phyloP scores from a whole-genome alignment of 2,329 filamentous ascomycete genomes.

The Epichloe sibirici region DNA sequence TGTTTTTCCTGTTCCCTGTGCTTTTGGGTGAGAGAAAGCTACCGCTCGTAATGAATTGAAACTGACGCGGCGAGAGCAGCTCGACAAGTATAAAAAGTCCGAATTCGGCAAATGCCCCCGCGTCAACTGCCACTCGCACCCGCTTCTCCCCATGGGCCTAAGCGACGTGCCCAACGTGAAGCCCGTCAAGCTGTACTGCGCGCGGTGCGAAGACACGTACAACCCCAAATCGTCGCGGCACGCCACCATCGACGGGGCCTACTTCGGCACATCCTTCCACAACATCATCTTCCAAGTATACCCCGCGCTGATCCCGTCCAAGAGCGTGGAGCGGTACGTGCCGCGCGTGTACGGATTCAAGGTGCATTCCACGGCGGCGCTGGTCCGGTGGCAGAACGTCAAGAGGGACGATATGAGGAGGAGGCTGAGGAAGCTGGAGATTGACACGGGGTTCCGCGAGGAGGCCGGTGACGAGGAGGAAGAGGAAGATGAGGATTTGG shows the following conservation, averaged over 20 bases:
- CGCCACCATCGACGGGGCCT: slow-evolving; percentile 89
- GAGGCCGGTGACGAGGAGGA: slow-evolving; percentile 55
- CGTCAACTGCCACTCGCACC: slow-evolving; percentile 87
- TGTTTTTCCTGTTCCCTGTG: background rate
- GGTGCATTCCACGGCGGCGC: slow-evolving; percentile 77
- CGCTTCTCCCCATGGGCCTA: slow-evolving; percentile 87
- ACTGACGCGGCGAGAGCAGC: slow-evolving; percentile 35
- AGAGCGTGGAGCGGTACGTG: slow-evolving; percentile 75
- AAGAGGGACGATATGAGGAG: slow-evolving; percentile 73
- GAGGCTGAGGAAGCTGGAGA: slow-evolving; percentile 54
- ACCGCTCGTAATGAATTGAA: background rate
- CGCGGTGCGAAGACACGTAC: slow-evolving; percentile 95
- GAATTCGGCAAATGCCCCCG: slow-evolving; percentile 98
- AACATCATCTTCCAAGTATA: slow-evolving; percentile 99
- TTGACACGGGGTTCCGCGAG: slow-evolving; percentile 73
- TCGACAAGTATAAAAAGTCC: slow-evolving; percentile 97
- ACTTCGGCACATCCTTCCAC: slow-evolving; percentile 96
- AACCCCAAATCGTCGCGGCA: slow-evolving; percentile 97
- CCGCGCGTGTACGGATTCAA: slow-evolving; percentile 92
- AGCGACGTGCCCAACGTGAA: slow-evolving; percentile 80
- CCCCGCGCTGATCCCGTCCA: slow-evolving; percentile 74
- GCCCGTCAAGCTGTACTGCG: slow-evolving; percentile 93
- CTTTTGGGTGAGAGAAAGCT: background rate
- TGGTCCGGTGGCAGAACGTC: slow-evolving; percentile 82
- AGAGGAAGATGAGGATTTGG: slow-evolving; percentile 37